Evolutionary conservation across 2,329 filamentous ascomycete species (phyloP), one percentile per base, ranked within the genome.

Genomic region (Thelonectria discophora): DNA sequence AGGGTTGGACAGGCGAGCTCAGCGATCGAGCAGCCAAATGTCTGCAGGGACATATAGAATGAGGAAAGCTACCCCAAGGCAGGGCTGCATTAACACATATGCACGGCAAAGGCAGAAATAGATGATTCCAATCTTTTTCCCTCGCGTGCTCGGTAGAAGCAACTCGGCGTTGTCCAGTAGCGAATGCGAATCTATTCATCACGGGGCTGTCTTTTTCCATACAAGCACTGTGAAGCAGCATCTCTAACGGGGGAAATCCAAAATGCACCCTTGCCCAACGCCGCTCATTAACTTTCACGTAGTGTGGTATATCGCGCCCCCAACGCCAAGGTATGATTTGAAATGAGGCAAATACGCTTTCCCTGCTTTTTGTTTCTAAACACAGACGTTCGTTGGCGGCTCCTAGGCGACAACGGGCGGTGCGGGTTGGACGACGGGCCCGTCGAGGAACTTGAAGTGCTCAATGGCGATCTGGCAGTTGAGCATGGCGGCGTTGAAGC

Each of bases 401-500:
- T 50, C 32, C 17, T 55, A 60, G 13, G 53, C 54, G 20, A 57
- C 32, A 37, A 55, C 49, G n/a, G 51, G 21, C 12, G 12, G 24
- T 13, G 69, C 62, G 21, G 39, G 21, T 42, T 66, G 61, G 1
- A 69, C 64, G 11, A 68, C 76, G 32, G 72, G 79, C 11, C 84
- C 85, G 67, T 90, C 88, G 5, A 90, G 75, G 68, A 86, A 87
- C 72, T 86, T 87, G 74, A 98, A 97, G 67, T 92, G 90, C 69
- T 91, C 88, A 47, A 93, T 86, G 0, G 93, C 94, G 60, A 97
- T 90, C 77, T 92, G 89, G 67, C 94, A 95, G 74, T 97, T 97
- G 67, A 97, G 83, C 76, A 95, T 88, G 12, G 94, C 94, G 55
- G 91, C 88, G 71, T 98, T 97, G 81, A 97, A 97, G 6, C 92